A percentile compares a stretch with the other conserved stretches of the same genome.
These are phyloP conservation scores for Juglanconis sp. DNA, from an alignment of 2,329 filamentous ascomycete species.

Conservation along the genomic window DNA sequence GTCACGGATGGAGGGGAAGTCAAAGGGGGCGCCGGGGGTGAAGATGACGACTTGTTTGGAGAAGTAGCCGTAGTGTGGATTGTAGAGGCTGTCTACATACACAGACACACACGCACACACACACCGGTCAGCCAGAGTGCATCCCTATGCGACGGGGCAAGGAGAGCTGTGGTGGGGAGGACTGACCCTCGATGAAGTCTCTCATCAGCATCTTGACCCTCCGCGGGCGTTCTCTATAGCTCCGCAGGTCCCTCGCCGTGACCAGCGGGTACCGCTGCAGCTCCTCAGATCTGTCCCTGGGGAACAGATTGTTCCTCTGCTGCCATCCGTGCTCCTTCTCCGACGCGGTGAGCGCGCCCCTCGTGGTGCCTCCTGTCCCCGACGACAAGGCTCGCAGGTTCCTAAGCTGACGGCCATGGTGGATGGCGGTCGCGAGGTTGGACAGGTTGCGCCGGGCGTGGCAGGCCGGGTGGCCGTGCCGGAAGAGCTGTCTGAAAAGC, in stretches of 20 bases:
- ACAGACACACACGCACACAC: background rate
- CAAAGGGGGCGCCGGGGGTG: constrained; percentile 83
- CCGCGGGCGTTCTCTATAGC: constrained; percentile 70
- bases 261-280: constrained; percentile 80
- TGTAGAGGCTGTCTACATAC: constrained; percentile 79
- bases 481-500: constrained; percentile 82
- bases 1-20: constrained; percentile 77
- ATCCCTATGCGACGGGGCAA: background rate
- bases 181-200: constrained; percentile 90
- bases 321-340: constrained; percentile 75
- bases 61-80: constrained; percentile 93
- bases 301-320: constrained; percentile 73
- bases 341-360: constrained; percentile 25
- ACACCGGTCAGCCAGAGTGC: background rate
- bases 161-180: background rate
- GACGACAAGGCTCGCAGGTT: constrained; percentile 31
- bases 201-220: constrained; percentile 95
- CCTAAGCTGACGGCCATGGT: constrained; percentile 35
- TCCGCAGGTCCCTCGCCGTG: constrained; percentile 74
- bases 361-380: constrained; percentile 9
- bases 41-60: constrained; percentile 97
- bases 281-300: constrained; percentile 74
- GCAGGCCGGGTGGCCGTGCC: constrained; percentile 59
- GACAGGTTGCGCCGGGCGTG: constrained; percentile 46
- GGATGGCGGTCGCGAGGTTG: constrained; percentile 35